These are phyloP conservation scores for Globisporangium paroecandrum DNA, from an alignment of 352 stramenopile genomes.

Conservation along the genomic window DNA sequence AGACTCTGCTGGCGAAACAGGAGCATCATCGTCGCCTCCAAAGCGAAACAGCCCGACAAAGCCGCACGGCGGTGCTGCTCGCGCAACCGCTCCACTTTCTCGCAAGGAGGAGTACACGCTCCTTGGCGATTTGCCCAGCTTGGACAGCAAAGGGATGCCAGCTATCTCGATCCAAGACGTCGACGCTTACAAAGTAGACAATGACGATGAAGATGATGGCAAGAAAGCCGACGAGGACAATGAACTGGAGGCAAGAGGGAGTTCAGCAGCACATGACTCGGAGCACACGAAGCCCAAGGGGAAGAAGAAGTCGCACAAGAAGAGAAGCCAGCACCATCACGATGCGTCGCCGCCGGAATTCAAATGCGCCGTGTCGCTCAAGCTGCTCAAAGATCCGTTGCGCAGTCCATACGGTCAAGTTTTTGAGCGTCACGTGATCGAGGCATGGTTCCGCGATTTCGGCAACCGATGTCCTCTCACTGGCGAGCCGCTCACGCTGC, in stretches of 20 bases:
- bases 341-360: constrained; percentile 41
- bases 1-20: constrained; percentile 8
- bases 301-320: constrained; percentile 48
- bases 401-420: constrained; percentile 75
- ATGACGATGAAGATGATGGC: constrained; percentile 26
- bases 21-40: constrained; percentile 2
- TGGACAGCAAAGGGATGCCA: constrained; percentile 32
- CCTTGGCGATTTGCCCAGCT: constrained; percentile 64
- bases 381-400: constrained; percentile 64
- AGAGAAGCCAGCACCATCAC: constrained; percentile 27
- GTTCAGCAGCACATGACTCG: neutral
- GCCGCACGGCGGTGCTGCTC: constrained; percentile 7
- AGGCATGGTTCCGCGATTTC: constrained; percentile 81
- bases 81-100: constrained; percentile 31
- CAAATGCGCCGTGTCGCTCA: constrained; percentile 73
- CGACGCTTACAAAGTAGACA: constrained; percentile 19
- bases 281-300: constrained; percentile 22
- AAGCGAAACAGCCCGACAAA: constrained; percentile 39
- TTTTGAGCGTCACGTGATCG: constrained; percentile 73
- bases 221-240: constrained; percentile 27
- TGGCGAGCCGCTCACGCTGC: constrained; percentile 54
- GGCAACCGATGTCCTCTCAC: constrained; percentile 78
- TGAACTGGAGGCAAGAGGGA: constrained; percentile 22
- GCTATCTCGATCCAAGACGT: constrained; percentile 61
- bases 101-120: constrained; percentile 82